phyloP scores from a whole-genome alignment of 176 grass and related monocot genomes.

The Cocos nucifera region DNA sequence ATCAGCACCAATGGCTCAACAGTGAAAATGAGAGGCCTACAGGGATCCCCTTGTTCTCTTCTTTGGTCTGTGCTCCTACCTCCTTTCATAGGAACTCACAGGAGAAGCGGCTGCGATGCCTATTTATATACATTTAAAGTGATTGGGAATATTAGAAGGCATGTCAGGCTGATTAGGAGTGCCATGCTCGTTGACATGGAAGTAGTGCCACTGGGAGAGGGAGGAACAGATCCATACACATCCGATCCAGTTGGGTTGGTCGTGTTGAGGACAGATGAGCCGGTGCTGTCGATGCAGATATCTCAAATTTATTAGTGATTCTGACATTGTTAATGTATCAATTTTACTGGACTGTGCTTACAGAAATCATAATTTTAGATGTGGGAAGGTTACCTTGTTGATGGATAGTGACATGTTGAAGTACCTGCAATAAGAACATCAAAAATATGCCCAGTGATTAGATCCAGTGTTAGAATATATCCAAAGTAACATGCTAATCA shows the following conservation, averaged over 20 bases:
- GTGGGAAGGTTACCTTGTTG: constrained; percentile 40
- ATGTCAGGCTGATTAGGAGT: not conserved
- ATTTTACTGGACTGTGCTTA: no score
- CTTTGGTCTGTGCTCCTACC: no score
- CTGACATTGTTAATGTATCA: no score
- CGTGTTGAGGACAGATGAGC: constrained; percentile 4
- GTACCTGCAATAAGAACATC: constrained; percentile 24
- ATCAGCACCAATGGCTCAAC: not conserved
- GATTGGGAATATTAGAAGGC: not conserved
- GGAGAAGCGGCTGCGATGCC: not conserved
- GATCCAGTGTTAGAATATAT: no score
- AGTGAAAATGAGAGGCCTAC: not conserved
- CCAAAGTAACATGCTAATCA: no score
- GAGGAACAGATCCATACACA: constrained; percentile 6
- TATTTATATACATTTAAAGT: not conserved
- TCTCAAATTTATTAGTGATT: no score
- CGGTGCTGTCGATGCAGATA: not conserved
- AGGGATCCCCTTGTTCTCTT: not conserved
- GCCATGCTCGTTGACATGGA: not conserved
- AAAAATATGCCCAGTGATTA: not conserved
- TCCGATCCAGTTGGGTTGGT: not conserved
- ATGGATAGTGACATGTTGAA: constrained; percentile 47
- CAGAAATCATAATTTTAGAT: no score
- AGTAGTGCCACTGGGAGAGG: not conserved
- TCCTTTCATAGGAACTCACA: not conserved